Conservation (phyloP, 106 monocot species). For the Triglochin maritima region DNA sequence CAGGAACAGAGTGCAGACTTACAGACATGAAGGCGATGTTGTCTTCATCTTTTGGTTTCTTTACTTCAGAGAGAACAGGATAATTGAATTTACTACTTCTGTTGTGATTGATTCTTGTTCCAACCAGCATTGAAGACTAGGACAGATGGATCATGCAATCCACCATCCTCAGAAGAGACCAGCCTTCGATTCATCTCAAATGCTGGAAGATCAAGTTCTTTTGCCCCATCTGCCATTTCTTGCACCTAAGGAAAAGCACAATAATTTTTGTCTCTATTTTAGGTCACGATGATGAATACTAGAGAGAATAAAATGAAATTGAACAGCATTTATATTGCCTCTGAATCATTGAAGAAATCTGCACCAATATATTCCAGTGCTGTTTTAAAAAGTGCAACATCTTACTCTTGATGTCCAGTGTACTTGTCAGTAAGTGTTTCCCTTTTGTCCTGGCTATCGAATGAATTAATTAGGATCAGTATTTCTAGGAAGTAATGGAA, state of each 20-base stretch:
- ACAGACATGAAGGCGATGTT: slow-evolving; percentile 93
- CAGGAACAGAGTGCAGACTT: slow-evolving; percentile 3
- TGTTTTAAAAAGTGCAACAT: slow-evolving; percentile 29
- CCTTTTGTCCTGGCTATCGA: slow-evolving; percentile 28
- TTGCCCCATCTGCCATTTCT: slow-evolving; percentile 75
- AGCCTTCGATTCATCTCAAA: slow-evolving; percentile 54
- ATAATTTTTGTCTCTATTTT: background rate
- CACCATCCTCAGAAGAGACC: slow-evolving; percentile 68
- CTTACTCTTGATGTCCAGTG: slow-evolving; percentile 10
- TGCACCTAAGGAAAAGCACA: slow-evolving; percentile 27
- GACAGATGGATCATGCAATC: slow-evolving; percentile 75
- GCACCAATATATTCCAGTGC: slow-evolving; percentile 51
- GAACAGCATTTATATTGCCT: slow-evolving; percentile 26
- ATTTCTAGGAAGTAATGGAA: background rate
- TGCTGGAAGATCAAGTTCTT: slow-evolving; percentile 52
- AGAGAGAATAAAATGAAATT: background rate
- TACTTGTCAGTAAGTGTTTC: slow-evolving; percentile 8
- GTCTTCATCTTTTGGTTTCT: slow-evolving; percentile 53
- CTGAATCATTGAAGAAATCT: slow-evolving; percentile 62
- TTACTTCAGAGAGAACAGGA: slow-evolving; percentile 27
- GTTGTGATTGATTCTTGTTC: slow-evolving; percentile 22
- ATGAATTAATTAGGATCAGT: background rate
- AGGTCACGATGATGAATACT: background rate
- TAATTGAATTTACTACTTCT: slow-evolving; percentile 40
- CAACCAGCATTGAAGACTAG: slow-evolving; percentile 75